Conservation (phyloP, 148 eudicot genomes). For the Limonium bicolor region DNA sequence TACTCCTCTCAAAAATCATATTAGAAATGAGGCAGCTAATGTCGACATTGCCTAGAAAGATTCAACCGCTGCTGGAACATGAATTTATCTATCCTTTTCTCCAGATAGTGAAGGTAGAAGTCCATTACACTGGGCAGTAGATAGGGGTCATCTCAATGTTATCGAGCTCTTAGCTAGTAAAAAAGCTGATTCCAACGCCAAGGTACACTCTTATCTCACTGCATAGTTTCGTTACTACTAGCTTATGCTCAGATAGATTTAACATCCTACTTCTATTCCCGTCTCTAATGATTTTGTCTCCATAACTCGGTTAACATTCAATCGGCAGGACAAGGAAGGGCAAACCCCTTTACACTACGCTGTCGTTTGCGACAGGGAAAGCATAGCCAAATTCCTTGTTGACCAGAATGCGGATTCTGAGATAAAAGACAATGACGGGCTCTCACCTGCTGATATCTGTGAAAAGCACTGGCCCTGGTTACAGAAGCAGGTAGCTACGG, state of each 20-base stretch:
- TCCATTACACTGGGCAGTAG: conserved; percentile 97
- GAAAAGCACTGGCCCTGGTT: conserved; percentile 76
- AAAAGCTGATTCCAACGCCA: conserved; percentile 64
- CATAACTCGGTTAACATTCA: too few relatives aligned
- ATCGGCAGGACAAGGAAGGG: conserved; percentile 93
- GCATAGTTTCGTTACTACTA: too few relatives aligned
- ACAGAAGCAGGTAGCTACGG: conserved; percentile 7
- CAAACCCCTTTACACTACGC: conserved; percentile 90
- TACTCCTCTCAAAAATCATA: too few relatives aligned
- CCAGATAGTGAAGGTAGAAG: conserved; percentile 97
- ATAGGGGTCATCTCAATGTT: conserved; percentile 66
- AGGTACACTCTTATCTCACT: too few relatives aligned
- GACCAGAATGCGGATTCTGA: conserved; percentile 46
- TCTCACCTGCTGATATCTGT: conserved; percentile 47
- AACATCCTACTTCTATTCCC: too few relatives aligned
- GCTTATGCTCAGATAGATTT: too few relatives aligned
- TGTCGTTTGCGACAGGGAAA: conserved; percentile 80
- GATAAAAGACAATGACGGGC: conserved; percentile 50
- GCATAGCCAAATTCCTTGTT: conserved; percentile 64
- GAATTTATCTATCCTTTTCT: too few relatives aligned
- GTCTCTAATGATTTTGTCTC: too few relatives aligned
- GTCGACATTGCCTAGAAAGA: too few relatives aligned
- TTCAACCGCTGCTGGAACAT: too few relatives aligned
- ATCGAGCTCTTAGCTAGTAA: conserved; percentile 50
- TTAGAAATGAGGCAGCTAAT: too few relatives aligned